Evolutionary conservation across 2,329 filamentous ascomycete genomes (phyloP).

Genomic region (Fusarium sterilihyphosum): DNA sequence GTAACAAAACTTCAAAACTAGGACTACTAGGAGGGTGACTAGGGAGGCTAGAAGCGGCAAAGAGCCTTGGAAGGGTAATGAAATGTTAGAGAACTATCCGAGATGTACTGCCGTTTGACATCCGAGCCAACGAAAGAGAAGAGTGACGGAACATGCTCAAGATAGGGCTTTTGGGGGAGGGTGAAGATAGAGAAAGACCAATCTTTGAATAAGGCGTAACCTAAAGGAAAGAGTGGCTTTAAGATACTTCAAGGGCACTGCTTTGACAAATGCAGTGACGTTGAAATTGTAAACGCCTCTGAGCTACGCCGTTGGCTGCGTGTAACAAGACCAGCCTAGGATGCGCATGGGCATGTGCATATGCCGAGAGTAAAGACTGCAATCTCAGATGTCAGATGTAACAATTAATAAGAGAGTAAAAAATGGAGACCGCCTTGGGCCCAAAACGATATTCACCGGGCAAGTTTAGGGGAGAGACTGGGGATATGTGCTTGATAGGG

Average conservation of each 20-base stretch:
- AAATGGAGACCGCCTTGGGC: slow-evolving; percentile 16
- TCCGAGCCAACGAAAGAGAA: slow-evolving; percentile 40
- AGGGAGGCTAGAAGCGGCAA: slow-evolving; percentile 46
- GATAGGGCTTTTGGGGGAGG: slow-evolving; percentile 40
- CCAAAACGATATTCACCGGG: slow-evolving; percentile 18
- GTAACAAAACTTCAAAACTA: slow-evolving; percentile 39
- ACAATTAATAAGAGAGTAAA: slow-evolving; percentile 27
- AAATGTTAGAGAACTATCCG: slow-evolving; percentile 30
- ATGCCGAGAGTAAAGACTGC: slow-evolving; percentile 39
- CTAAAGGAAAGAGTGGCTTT: slow-evolving; percentile 38
- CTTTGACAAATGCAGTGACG: slow-evolving; percentile 38
- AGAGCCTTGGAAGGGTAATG: slow-evolving; percentile 25
- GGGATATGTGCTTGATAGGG: slow-evolving; percentile 35
- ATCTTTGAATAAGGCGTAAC: slow-evolving; percentile 26
- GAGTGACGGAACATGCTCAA: slow-evolving; percentile 29
- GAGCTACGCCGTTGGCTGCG: slow-evolving; percentile 37
- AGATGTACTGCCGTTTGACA: slow-evolving; percentile 28
- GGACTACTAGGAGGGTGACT: slow-evolving; percentile 42
- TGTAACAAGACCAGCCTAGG: slow-evolving; percentile 35
- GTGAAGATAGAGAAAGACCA: slow-evolving; percentile 40
- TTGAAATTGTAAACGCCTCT: slow-evolving; percentile 39
- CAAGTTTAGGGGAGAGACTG: slow-evolving; percentile 23
- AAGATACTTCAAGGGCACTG: slow-evolving; percentile 29
- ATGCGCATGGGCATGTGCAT: slow-evolving; percentile 42
- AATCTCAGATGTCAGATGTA: slow-evolving; percentile 33